Conservation (phyloP, 495 filamentous ascomycete genomes). For the Talaromyces thailandensis region DNA sequence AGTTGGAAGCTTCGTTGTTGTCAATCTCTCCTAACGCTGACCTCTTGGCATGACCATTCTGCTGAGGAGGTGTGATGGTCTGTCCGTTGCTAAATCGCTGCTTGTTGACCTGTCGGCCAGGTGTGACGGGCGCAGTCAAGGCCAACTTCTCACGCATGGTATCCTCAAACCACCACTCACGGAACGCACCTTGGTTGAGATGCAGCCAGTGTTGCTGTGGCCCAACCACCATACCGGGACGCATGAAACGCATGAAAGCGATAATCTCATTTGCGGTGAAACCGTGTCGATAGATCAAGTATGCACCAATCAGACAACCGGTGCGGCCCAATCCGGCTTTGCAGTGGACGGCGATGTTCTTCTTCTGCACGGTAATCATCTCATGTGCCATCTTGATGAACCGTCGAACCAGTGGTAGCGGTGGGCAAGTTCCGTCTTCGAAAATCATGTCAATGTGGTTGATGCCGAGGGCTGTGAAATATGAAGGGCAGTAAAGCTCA, state of each 20-base stretch:
- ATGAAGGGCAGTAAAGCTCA: conserved; percentile 87
- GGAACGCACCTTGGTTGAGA: conserved; percentile 90
- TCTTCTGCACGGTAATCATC: conserved; percentile 79
- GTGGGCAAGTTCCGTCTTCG: conserved; percentile 93
- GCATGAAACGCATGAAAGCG: conserved; percentile 99
- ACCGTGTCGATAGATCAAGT: conserved; percentile 95
- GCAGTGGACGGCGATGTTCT: conserved; percentile 93
- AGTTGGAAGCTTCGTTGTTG: conserved; percentile 55
- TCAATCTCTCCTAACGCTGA: conserved; percentile 86
- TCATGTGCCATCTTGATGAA: conserved; percentile 94
- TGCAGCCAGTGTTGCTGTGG: conserved; percentile 99
- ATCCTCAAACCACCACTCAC: conserved; percentile 97
- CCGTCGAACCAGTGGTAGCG: conserved; percentile 71
- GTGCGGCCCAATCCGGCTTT: conserved; percentile 97
- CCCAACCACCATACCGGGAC: conserved; percentile 97
- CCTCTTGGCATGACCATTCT: conserved; percentile 61
- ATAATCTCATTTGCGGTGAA: conserved; percentile 98
- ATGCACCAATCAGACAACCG: conserved; percentile 92
- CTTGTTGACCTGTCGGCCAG: conserved; percentile 54
- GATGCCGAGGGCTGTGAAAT: conserved; percentile 91
- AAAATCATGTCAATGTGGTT: conserved; percentile 98
- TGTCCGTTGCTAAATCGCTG: conserved; percentile 48
- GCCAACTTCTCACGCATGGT: conserved; percentile 59
- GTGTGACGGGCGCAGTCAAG: conserved; percentile 63
- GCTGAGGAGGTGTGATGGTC: conserved; percentile 68